These are phyloP conservation scores for Blastomyces parvus DNA, from an alignment of 2,329 filamentous ascomycete genomes.

Conservation along the genomic window DNA sequence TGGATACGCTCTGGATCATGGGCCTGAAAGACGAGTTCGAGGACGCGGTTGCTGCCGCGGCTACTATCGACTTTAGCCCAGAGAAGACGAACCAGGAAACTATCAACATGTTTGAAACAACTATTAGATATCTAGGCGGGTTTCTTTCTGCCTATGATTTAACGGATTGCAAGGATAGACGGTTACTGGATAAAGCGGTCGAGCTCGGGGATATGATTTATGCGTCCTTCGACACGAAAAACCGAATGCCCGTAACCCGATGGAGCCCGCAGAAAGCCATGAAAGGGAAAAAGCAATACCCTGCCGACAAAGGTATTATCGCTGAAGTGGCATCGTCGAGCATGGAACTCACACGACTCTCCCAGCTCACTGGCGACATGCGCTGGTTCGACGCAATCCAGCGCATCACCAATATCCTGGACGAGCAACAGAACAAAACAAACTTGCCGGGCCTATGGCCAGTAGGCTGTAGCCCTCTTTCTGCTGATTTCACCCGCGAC, in stretches of 20 bases:
- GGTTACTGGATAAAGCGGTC: constrained; percentile 44
- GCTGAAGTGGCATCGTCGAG: constrained; percentile 33
- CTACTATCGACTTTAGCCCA: constrained; percentile 46
- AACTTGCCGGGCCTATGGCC: constrained; percentile 35
- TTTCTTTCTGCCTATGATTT: constrained; percentile 46
- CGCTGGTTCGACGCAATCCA: constrained; percentile 33
- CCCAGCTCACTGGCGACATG: constrained; percentile 30
- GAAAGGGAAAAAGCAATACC: constrained; percentile 55
- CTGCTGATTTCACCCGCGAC: background rate
- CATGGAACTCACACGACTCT: constrained; percentile 36
- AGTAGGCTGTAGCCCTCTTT: constrained; percentile 13
- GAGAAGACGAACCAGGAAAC: constrained; percentile 7
- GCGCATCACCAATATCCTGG: constrained; percentile 29
- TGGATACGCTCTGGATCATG: constrained; percentile 57
- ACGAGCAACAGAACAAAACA: constrained; percentile 27
- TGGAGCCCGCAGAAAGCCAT: constrained; percentile 25
- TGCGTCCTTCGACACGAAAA: constrained; percentile 30
- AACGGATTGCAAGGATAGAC: constrained; percentile 47
- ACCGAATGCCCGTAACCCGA: constrained; percentile 20
- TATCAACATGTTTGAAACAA: constrained; percentile 42
- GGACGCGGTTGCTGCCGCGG: constrained; percentile 43
- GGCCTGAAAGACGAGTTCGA: constrained; percentile 48
- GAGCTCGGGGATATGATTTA: constrained; percentile 49
- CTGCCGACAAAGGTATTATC: constrained; percentile 42
- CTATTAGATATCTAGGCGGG: constrained; percentile 47